These are phyloP conservation scores for Beauveria caledonica DNA, from an alignment of 2,329 filamentous ascomycete species.

Conservation along the genomic window DNA sequence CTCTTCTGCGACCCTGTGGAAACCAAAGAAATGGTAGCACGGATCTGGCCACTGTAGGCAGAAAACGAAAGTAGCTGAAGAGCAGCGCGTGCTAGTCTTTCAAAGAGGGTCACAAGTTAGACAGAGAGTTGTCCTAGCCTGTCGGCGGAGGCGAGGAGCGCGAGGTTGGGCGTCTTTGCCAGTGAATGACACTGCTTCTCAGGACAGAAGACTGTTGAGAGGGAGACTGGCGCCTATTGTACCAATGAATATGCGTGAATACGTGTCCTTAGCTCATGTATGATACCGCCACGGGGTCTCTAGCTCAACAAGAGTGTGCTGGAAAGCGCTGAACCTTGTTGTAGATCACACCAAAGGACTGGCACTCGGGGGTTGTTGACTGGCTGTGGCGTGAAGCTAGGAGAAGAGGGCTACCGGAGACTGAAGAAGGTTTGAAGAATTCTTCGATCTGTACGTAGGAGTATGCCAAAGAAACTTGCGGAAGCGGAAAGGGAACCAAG, in stretches of 20 bases:
- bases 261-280: background rate
- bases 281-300: background rate
- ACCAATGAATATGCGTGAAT: background rate
- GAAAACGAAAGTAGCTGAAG: background rate
- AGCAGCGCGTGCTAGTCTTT: too few species aligned
- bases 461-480: background rate
- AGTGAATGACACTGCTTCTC: background rate
- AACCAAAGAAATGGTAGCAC: background rate
- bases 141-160: background rate
- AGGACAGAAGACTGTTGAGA: background rate
- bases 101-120: background rate
- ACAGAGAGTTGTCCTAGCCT: background rate
- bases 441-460: background rate
- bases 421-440: background rate
- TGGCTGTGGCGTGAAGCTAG: background rate
- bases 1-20: background rate
- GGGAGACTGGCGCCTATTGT: background rate
- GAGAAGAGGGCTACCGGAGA: background rate
- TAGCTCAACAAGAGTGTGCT: background rate
- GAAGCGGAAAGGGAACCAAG: constrained; percentile 1
- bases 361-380: background rate
- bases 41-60: background rate
- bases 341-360: constrained; percentile 1
- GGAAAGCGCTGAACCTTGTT: background rate
- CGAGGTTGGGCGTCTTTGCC: background rate